phyloP scores from a whole-genome alignment of 2,329 filamentous ascomycete species.

The Colletotrichum navitas region DNA sequence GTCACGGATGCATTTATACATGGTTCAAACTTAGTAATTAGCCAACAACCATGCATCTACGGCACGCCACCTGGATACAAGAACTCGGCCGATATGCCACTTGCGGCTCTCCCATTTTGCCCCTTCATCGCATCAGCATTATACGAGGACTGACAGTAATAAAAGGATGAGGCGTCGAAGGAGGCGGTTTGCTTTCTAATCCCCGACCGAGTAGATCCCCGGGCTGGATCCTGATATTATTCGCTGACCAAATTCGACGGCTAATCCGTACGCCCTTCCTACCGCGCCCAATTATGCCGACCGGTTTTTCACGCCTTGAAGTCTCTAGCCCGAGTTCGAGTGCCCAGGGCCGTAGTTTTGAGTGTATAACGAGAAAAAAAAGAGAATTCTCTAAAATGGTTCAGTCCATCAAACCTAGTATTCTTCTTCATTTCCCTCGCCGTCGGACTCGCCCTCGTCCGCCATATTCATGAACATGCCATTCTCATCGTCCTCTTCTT shows the following conservation, averaged over 20 bases:
- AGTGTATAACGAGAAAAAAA: not conserved
- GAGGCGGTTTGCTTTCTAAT: not conserved
- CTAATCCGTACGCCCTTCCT: not conserved
- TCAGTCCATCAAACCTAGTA: slow-evolving; percentile 4
- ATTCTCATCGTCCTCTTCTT: slow-evolving; percentile 41
- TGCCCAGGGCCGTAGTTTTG: not conserved
- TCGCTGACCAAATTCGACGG: not conserved
- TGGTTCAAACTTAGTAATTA: no score
- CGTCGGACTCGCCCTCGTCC: slow-evolving; percentile 45
- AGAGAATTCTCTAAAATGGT: no score
- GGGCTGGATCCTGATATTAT: not conserved
- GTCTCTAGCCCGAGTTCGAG: not conserved
- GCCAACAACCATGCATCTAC: no score
- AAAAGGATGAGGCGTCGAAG: not conserved
- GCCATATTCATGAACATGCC: slow-evolving; percentile 52
- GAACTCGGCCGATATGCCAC: not conserved
- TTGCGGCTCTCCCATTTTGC: not conserved
- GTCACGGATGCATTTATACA: no score
- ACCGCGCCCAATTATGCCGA: not conserved
- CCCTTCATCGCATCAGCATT: not conserved
- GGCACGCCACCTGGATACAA: no score
- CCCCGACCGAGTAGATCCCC: not conserved
- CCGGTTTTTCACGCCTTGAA: not conserved
- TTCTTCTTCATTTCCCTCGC: slow-evolving; percentile 19
- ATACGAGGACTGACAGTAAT: no score